These are phyloP conservation scores for Colletotrichum spinosum DNA, from an alignment of 2,329 filamentous ascomycete genomes.

Conservation along the genomic window DNA sequence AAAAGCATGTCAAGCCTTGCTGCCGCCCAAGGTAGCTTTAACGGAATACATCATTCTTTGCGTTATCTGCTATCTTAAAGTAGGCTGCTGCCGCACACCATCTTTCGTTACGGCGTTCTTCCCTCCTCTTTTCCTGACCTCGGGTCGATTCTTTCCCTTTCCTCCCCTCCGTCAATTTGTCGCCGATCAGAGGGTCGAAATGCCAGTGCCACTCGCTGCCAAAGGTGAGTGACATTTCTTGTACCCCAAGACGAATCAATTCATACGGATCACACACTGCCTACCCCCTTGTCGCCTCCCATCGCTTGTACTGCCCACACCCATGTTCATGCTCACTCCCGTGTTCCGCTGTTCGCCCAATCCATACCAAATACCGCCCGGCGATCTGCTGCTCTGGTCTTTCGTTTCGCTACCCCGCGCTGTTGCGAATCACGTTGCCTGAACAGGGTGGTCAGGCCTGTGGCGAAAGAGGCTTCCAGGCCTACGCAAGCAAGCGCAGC, in stretches of 20 bases:
- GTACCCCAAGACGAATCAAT: not conserved
- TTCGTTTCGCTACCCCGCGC: slow-evolving; percentile 32
- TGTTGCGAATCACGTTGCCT: slow-evolving; percentile 35
- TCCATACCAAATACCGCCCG: slow-evolving; percentile 26
- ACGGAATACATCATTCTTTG: not conserved
- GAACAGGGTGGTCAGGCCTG: slow-evolving; percentile 37
- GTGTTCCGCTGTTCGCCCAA: slow-evolving; percentile 8
- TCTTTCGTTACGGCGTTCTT: not conserved
- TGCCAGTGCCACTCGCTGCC: slow-evolving; percentile 37
- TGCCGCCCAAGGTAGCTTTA: not conserved
- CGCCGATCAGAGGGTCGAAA: slow-evolving; percentile 28
- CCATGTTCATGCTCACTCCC: slow-evolving; percentile 6
- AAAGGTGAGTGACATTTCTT: slow-evolving; percentile 33
- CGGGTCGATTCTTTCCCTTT: slow-evolving; percentile 2
- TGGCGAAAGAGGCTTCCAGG: slow-evolving; percentile 28
- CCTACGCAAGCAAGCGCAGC: slow-evolving; percentile 32
- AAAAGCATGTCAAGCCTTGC: not conserved
- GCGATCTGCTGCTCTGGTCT: slow-evolving; percentile 29
- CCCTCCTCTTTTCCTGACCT: slow-evolving; percentile 6
- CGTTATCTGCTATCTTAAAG: not conserved
- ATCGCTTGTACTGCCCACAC: slow-evolving; percentile 18
- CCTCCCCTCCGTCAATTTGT: not conserved
- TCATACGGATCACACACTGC: too few species aligned
- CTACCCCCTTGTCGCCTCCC: slow-evolving; percentile 24
- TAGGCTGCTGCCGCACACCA: not conserved